Evolutionary conservation across 495 filamentous ascomycete species (phyloP).

Genomic region (Oleoguttula mirabilis): DNA sequence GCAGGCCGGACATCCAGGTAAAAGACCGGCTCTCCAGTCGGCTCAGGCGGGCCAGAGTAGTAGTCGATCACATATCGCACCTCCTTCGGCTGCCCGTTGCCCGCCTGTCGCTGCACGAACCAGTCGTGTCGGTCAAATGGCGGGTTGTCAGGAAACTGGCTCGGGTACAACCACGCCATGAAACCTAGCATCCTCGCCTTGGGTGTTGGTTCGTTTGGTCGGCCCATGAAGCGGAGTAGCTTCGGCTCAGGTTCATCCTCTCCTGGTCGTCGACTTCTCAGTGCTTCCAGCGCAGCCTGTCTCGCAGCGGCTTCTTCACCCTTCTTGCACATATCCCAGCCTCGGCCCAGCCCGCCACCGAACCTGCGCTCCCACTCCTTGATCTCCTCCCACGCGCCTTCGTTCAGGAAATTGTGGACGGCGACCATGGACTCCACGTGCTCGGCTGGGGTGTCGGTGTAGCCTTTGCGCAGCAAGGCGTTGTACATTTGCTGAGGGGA

Average conservation of each 20-base stretch:
- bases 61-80: constrained; percentile 97
- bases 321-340: constrained; percentile 61
- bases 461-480: constrained; percentile 86
- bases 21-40: constrained; percentile 88
- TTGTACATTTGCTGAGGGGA: constrained; percentile 99
- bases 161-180: constrained; percentile 66
- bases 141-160: constrained; percentile 62
- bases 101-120: constrained; percentile 63
- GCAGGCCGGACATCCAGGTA: constrained; percentile 94
- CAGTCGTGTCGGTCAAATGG: constrained; percentile 99
- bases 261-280: constrained; percentile 31
- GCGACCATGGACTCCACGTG: constrained; percentile 96
- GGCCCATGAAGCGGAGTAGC: constrained; percentile 73
- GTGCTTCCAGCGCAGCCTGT: constrained; percentile 32
- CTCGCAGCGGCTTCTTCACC: constrained; percentile 53
- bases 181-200: constrained; percentile 73
- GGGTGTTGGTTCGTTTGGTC: constrained; percentile 78
- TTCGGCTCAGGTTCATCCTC: constrained; percentile 45
- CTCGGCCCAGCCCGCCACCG: constrained; percentile 51
- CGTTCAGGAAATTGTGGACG: constrained; percentile 95
- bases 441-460: constrained; percentile 83
- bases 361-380: constrained; percentile 84
- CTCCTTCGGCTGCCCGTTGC: constrained; percentile 52
- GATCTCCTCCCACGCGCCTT: constrained; percentile 93
- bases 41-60: constrained; percentile 77